These are phyloP conservation scores for Cudoniella acicularis DNA, from an alignment of 495 filamentous ascomycete genomes.

Conservation along the genomic window DNA sequence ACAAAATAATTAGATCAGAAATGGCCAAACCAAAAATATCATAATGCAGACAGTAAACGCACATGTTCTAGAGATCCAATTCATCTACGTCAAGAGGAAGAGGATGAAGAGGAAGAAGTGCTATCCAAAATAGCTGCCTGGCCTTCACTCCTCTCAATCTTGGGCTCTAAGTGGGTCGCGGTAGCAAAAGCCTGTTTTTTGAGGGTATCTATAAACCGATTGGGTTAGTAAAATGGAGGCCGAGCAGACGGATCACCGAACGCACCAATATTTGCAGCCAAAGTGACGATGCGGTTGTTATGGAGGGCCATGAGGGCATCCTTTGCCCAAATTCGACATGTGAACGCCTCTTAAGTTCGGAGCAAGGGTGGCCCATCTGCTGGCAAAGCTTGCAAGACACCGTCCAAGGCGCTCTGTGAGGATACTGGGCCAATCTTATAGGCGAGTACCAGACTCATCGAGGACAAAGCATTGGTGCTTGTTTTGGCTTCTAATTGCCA, in stretches of 20 bases:
- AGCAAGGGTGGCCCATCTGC: conserved; percentile 5
- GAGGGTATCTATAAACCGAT: background rate
- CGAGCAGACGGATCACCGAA: background rate
- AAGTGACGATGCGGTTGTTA: background rate
- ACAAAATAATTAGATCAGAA: too few species aligned
- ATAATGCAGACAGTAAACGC: too few species aligned
- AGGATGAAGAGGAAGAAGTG: background rate
- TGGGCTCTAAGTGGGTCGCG: background rate
- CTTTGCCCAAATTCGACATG: conserved; percentile 9
- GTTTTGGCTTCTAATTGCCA: conserved; percentile 5
- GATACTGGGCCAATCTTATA: background rate
- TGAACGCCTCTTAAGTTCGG: conserved; percentile 7
- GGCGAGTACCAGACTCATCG: background rate
- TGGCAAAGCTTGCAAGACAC: conserved; percentile 2
- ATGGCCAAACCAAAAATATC: too few species aligned
- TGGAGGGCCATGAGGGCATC: conserved; percentile 9
- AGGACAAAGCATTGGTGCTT: background rate
- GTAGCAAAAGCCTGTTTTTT: background rate
- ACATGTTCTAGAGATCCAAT: too few species aligned
- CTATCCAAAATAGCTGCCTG: background rate
- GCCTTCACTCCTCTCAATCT: background rate
- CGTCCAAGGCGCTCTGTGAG: background rate
- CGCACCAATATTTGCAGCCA: conserved; percentile 5
- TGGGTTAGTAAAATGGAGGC: background rate
- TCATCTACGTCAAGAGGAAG: background rate